phyloP scores from a whole-genome alignment of 2,329 filamentous ascomycete genomes.

The Pestalotiopsis fici region DNA sequence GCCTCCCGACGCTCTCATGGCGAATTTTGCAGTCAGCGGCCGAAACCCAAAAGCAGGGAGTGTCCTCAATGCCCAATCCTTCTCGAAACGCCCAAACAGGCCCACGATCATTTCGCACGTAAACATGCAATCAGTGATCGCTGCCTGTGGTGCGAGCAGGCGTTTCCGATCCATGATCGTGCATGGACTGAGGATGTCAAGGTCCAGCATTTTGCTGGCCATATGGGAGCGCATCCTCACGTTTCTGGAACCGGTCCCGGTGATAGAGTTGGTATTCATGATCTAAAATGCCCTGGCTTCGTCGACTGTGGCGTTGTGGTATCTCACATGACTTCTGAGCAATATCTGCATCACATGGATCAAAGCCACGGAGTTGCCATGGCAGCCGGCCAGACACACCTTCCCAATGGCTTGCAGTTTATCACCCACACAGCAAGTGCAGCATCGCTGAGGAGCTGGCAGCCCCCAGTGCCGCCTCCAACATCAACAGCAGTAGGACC shows the following conservation, averaged over 20 bases:
- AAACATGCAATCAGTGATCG: background rate
- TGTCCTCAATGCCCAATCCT: background rate
- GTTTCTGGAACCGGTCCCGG: background rate
- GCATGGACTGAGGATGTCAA: background rate
- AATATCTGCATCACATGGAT: conserved; percentile 4
- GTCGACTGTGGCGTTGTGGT: conserved; percentile 3
- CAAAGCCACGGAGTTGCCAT: background rate
- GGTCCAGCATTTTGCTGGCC: conserved; percentile 7
- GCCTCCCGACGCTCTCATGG: background rate
- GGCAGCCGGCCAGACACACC: background rate
- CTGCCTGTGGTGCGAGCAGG: conserved; percentile 8
- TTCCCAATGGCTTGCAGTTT: background rate
- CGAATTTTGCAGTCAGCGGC: background rate
- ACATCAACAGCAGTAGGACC: background rate
- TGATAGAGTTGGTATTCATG: background rate
- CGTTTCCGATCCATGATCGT: background rate
- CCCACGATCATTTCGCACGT: background rate
- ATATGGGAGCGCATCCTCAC: conserved; percentile 7
- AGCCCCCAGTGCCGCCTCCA: background rate
- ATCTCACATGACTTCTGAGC: background rate
- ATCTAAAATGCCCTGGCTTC: conserved; percentile 1
- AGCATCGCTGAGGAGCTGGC: background rate
- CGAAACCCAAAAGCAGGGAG: background rate
- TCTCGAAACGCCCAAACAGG: background rate
- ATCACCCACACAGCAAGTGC: too few species aligned